Conservation (phyloP, 208 protist genomes). For the Kentomonas sorsogonicus region DNA sequence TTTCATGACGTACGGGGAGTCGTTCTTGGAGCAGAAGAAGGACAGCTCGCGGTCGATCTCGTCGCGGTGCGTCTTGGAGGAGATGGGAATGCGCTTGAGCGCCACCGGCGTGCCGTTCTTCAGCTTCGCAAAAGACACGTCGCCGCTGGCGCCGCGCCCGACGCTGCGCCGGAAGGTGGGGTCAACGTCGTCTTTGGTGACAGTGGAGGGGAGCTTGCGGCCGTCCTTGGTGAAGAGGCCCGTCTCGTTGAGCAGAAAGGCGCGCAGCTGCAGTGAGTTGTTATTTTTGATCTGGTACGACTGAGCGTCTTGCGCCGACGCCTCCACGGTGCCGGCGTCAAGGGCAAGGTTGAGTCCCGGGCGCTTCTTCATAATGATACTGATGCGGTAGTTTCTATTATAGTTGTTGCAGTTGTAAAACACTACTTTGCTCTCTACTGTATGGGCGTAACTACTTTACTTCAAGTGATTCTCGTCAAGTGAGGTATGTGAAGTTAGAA, state of each 20-base stretch:
- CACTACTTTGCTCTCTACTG: too few species aligned
- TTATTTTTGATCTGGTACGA: constrained; percentile 88
- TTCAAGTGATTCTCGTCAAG: too few species aligned
- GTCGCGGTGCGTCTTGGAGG: constrained; percentile 80
- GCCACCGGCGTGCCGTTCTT: constrained; percentile 74
- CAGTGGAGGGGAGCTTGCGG: constrained; percentile 50
- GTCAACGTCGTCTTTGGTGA: constrained; percentile 82
- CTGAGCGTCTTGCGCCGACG: constrained; percentile 60
- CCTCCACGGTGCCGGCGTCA: constrained; percentile 59
- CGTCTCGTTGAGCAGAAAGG: constrained; percentile 76
- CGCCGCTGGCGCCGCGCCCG: constrained; percentile 69
- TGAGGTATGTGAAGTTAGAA: too few species aligned
- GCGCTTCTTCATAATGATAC: constrained; percentile 54
- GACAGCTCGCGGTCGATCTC: constrained; percentile 82
- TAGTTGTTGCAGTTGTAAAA: too few species aligned
- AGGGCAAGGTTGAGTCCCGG: constrained; percentile 42
- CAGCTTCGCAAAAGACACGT: constrained; percentile 66
- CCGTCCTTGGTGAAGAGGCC: constrained; percentile 86
- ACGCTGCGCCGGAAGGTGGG: constrained; percentile 47
- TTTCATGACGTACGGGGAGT: constrained; percentile 82
- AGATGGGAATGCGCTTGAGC: constrained; percentile 84
- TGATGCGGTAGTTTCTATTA: neutral
- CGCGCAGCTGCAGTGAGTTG: constrained; percentile 80
- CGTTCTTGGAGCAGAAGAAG: constrained; percentile 69
- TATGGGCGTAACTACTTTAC: too few species aligned